A percentile compares a stretch with the other conserved stretches of the same genome.
These are phyloP conservation scores for Zanthoxylum bungeanum DNA, from an alignment of 345 rosid genomes.

Conservation along the genomic window DNA sequence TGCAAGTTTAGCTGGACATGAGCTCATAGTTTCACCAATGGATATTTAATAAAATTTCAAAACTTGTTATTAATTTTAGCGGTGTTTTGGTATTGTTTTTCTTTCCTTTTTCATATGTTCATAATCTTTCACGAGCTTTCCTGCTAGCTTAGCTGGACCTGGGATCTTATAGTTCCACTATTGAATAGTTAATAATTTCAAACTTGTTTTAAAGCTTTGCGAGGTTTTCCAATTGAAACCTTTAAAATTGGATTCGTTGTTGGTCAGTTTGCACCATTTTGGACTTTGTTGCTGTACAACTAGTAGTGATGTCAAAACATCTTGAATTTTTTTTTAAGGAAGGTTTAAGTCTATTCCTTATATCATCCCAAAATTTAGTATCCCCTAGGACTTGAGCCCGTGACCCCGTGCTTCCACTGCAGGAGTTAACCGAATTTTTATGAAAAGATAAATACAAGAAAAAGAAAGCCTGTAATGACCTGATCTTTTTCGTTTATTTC, in stretches of 20 bases:
- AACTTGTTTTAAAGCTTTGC: not conserved
- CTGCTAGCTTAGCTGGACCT: not conserved
- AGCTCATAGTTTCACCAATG: not conserved
- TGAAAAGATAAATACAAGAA: not conserved
- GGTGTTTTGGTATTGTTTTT: not conserved
- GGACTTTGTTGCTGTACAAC: not conserved
- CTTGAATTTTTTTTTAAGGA: no score
- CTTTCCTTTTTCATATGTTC: not conserved
- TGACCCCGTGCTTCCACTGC: no score
- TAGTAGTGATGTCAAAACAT: not conserved
- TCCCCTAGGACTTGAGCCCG: no score
- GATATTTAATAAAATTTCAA: no score
- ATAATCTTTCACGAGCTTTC: not conserved
- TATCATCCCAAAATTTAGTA: no score
- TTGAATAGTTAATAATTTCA: not conserved
- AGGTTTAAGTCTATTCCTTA: no score
- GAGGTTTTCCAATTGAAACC: not conserved
- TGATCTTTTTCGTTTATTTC: not conserved
- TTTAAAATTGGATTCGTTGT: not conserved
- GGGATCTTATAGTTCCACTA: not conserved
- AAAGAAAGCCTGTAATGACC: not conserved
- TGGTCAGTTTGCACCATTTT: not conserved
- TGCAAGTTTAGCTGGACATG: not conserved
- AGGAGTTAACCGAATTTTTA: no score
- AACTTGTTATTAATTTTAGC: not conserved